Base-by-base conservation (phyloP, 2,329 filamentous ascomycete genomes). In the Apiospora malaysiana region DNA sequence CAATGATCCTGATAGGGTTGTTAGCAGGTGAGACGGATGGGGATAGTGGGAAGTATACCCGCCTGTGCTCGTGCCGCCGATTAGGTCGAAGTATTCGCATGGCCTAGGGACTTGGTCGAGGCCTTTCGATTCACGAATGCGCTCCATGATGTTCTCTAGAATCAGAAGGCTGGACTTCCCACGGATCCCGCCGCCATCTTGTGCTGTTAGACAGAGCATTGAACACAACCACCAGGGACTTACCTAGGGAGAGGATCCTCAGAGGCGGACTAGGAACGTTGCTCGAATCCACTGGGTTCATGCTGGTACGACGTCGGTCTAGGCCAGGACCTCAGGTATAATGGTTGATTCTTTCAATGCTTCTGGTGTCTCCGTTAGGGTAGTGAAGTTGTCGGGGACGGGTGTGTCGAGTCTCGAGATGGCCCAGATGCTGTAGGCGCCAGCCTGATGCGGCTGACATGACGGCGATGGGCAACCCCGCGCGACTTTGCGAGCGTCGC, bases 51-150 rank as follows among this genome's bases (percentile, higher is more conserved):
- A 32, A 23, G n/a, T n/a, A n/a, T n/a, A n/a, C n/a, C n/a, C n/a
- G n/a, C n/a, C n/a, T n/a, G n/a, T n/a, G n/a, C n/a, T 76, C 0
- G 75, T 76, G 37, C 76, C 76, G 18, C 75, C 75, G 49, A 77
- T 77, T 12, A 77, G 40, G 45, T 78, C 75, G 68, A 78, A 78
- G 51, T 70, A 72, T 1, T 77, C 72, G 63, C 76, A 78, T 45
- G 76, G 77, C 49, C 67, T 69, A 37, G 74, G 75, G 40, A 74
- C 70, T 32, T 70, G 45, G 18, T 73, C 70, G n/a, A 74, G 71
- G 1, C 70, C 45, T 51, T 72, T 69, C 10, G 49, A 8, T 27
- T 71, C 21, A 9, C 67, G 68, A 16, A 74, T 72, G 0, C 43
- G 47, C 37, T 74, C 71, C 73, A 76, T 75, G 46, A 76, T 71